A percentile compares a stretch with the other conserved stretches of the same genome.
These are phyloP conservation scores for Staphylotrichum longicolle DNA, from an alignment of 495 filamentous ascomycete genomes.

Conservation along the genomic window DNA sequence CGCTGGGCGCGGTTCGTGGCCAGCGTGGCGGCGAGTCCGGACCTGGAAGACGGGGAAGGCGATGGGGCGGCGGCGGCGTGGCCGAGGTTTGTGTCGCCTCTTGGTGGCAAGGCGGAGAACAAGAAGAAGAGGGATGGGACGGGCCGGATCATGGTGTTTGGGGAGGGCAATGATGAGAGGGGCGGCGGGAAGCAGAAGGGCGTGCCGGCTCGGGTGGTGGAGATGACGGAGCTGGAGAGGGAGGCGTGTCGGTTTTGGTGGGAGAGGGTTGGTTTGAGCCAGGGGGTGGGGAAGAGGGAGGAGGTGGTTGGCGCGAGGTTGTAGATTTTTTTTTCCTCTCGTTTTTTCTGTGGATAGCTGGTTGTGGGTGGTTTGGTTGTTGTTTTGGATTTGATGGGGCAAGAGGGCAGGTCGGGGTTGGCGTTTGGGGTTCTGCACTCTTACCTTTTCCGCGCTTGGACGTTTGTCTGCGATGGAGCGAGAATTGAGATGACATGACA, in stretches of 20 bases:
- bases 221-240: conserved; percentile 44
- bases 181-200: conserved; percentile 44
- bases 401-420: too few species aligned
- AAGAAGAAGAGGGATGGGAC: conserved; percentile 20
- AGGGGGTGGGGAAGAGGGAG: conserved; percentile 39
- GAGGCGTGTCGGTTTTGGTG: conserved; percentile 61
- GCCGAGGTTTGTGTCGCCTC: conserved; percentile 35
- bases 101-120: conserved; percentile 21
- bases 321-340: conserved; percentile 1
- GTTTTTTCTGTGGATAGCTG: background rate
- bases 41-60: background rate
- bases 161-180: conserved; percentile 61
- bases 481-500: too few species aligned
- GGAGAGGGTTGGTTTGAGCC: conserved; percentile 39
- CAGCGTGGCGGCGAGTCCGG: conserved; percentile 7
- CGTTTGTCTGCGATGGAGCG: too few species aligned
- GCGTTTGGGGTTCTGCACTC: too few species aligned
- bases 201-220: conserved; percentile 42
- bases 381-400: background rate
- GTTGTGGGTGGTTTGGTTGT: background rate
- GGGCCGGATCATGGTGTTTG: conserved; percentile 52
- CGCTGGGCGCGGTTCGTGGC: conserved; percentile 57
- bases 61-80: conserved; percentile 40
- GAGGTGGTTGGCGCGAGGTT: conserved; percentile 4
- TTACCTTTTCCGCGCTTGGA: too few species aligned